phyloP scores from a whole-genome alignment of 139 green algal genomes.

The Micractinium conductrix region DNA sequence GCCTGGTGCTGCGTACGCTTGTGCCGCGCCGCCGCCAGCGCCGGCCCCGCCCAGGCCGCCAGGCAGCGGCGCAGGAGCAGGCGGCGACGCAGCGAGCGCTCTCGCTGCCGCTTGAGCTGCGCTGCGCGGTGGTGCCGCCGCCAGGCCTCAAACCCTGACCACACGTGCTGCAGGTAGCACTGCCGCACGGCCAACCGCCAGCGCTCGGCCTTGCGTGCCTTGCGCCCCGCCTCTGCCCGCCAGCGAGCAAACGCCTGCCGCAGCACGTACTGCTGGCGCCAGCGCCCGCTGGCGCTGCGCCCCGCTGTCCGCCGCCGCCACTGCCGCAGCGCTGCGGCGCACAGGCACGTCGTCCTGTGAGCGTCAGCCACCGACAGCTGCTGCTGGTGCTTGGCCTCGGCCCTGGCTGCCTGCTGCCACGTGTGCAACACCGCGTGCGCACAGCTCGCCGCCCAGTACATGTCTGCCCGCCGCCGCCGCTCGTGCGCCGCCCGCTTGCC shows the following conservation, averaged over 20 bases:
- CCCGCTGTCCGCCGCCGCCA: not conserved
- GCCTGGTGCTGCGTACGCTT: not conserved
- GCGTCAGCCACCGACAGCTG: not conserved
- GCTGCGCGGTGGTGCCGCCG: not conserved
- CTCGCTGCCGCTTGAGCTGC: not conserved
- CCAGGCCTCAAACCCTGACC: not conserved
- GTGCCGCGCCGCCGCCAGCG: not conserved
- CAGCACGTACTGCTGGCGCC: constrained; percentile 2
- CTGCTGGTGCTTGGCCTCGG: not conserved
- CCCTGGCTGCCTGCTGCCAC: not conserved
- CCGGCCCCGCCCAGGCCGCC: not conserved
- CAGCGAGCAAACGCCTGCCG: not conserved
- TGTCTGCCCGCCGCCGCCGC: not conserved
- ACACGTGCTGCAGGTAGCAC: not conserved
- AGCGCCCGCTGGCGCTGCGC: not conserved
- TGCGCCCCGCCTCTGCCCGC: not conserved
- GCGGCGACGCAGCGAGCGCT: too few species aligned
- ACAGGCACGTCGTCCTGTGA: not conserved
- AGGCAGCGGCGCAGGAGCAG: not conserved
- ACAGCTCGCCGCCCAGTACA: not conserved
- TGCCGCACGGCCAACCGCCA: constrained; percentile 4
- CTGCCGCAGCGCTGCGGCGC: not conserved
- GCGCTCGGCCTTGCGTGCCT: not conserved
- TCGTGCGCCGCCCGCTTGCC: not conserved
- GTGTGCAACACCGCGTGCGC: not conserved